Evolutionary conservation across 2,329 filamentous ascomycete genomes (phyloP).

Genomic region (Scedosporium boydii): DNA sequence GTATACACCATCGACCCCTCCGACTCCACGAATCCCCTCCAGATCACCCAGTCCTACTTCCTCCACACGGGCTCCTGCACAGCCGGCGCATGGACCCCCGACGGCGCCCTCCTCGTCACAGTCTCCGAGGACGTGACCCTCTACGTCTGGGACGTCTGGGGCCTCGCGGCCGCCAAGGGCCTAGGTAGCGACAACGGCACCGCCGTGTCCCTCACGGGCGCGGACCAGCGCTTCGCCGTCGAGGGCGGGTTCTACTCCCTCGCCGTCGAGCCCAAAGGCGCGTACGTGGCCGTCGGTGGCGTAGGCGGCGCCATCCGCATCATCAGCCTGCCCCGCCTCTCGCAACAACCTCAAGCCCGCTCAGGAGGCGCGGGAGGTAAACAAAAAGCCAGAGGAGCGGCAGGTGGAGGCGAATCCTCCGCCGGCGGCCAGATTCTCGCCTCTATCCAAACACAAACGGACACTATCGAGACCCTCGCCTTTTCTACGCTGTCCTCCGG

Average conservation of each 20-base stretch:
- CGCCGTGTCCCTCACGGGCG: constrained; percentile 65
- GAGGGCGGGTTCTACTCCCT: constrained; percentile 87
- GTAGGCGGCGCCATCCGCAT: constrained; percentile 80
- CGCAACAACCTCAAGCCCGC: constrained; percentile 14
- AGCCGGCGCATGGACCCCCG: constrained; percentile 81
- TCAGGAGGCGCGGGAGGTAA: constrained; percentile 14
- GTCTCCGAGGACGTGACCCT: constrained; percentile 82
- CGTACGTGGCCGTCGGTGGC: constrained; percentile 78
- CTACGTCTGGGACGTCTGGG: constrained; percentile 89
- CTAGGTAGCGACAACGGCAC: constrained; percentile 46
- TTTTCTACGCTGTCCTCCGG: constrained; percentile 35
- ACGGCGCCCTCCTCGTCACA: constrained; percentile 78
- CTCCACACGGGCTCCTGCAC: constrained; percentile 80
- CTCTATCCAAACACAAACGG: constrained; percentile 66
- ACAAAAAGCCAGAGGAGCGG: constrained; percentile 26
- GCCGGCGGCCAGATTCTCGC: constrained; percentile 61
- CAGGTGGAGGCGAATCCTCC: constrained; percentile 26
- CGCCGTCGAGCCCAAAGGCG: constrained; percentile 68
- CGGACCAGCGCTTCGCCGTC: constrained; percentile 84
- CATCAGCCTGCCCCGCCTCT: constrained; percentile 66
- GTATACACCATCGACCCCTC: constrained; percentile 75
- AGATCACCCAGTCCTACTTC: constrained; percentile 87
- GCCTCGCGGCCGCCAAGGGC: constrained; percentile 54
- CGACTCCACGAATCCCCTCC: constrained; percentile 51
- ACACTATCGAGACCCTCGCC: constrained; percentile 67